These are phyloP conservation scores for Leishmania braziliensis DNA, from an alignment of 208 protist genomes.

Conservation along the genomic window DNA sequence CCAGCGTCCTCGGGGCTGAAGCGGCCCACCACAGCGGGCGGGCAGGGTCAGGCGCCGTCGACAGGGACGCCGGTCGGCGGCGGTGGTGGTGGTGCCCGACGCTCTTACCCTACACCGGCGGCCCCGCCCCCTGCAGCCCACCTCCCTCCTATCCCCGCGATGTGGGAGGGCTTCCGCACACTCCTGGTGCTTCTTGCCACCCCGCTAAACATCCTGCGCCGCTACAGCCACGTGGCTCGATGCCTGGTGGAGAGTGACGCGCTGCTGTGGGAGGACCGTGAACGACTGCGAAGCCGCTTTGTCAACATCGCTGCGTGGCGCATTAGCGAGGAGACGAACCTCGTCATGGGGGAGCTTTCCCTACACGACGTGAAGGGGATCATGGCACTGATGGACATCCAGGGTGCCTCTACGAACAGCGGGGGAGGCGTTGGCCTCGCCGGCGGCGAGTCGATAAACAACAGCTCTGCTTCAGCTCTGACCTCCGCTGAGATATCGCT, in stretches of 20 bases:
- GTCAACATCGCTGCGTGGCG: conserved; percentile 44
- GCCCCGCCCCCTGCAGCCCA: background rate
- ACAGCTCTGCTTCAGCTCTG: conserved; percentile 5
- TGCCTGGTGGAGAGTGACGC: conserved; percentile 65
- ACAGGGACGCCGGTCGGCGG: background rate
- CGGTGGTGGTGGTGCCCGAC: conserved; percentile 3
- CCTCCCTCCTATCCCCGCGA: conserved; percentile 45
- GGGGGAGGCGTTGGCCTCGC: background rate
- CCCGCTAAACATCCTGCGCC: conserved; percentile 64
- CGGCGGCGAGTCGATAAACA: background rate
- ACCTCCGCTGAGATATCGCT: conserved; percentile 8
- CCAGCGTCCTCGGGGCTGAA: conserved; percentile 34
- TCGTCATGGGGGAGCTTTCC: conserved; percentile 64
- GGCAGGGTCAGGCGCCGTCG: background rate
- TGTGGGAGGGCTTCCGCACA: conserved; percentile 78
- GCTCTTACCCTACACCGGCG: background rate
- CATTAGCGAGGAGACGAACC: conserved; percentile 53
- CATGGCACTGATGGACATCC: conserved; percentile 56
- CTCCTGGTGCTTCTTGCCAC: conserved; percentile 71
- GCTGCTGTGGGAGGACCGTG: conserved; percentile 34
- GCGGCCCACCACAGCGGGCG: background rate
- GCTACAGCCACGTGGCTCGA: conserved; percentile 69
- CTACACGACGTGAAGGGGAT: conserved; percentile 62
- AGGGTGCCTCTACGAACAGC: conserved; percentile 4
- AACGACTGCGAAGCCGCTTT: conserved; percentile 53